These are phyloP conservation scores for Penicillium bialowiezense DNA, from an alignment of 495 filamentous ascomycete species.

Conservation along the genomic window DNA sequence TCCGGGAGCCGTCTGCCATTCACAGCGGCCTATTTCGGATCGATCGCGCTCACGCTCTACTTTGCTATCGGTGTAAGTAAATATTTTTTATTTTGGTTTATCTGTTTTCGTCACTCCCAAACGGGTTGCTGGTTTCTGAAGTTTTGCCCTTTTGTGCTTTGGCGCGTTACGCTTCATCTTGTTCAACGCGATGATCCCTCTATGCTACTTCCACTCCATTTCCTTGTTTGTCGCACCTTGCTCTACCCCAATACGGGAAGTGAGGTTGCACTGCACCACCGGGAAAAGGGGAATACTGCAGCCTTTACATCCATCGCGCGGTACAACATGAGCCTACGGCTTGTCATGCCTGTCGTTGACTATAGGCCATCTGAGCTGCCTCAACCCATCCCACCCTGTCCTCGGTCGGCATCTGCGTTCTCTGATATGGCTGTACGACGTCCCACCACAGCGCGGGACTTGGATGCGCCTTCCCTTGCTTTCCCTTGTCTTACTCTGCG, in stretches of 20 bases:
- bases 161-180: constrained; percentile 1
- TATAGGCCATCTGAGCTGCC: neutral
- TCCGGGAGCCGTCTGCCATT: constrained; percentile 87
- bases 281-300: constrained; percentile 23
- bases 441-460: constrained; percentile 6
- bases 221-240: constrained; percentile 9
- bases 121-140: constrained; percentile 1
- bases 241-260: constrained; percentile 3
- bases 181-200: constrained; percentile 1
- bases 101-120: neutral
- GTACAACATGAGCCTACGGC: constrained; percentile 15
- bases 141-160: constrained; percentile 10
- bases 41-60: constrained; percentile 84
- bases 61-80: constrained; percentile 88
- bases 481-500: constrained; percentile 2
- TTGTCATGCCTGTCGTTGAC: constrained; percentile 6
- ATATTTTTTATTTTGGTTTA: neutral
- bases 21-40: constrained; percentile 95
- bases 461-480: neutral
- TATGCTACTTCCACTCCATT: constrained; percentile 1
- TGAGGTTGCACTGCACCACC: constrained; percentile 15
- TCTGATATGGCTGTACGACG: constrained; percentile 2
- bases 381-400: constrained; percentile 4
- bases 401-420: neutral
- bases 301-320: constrained; percentile 14